Evolutionary conservation across 139 green algal genomes (phyloP).

Genomic region (Chlorella sp.): DNA sequence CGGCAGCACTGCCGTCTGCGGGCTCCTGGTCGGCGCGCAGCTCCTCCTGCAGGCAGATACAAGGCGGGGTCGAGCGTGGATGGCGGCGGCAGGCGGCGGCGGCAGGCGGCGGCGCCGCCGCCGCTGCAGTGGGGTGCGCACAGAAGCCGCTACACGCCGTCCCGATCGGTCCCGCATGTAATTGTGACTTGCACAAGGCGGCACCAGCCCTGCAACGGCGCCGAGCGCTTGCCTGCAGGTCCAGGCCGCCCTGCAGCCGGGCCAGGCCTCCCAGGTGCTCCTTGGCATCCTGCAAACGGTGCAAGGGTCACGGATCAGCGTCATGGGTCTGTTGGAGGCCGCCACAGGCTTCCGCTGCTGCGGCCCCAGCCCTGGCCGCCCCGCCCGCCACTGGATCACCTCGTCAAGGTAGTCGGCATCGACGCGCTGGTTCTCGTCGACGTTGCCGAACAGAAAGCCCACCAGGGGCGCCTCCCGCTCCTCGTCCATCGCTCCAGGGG

Average conservation of each 20-base stretch:
- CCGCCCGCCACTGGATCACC: neutral
- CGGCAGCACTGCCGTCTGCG: neutral
- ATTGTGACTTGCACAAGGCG: neutral
- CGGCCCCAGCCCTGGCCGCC: neutral
- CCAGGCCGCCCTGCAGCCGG: neutral
- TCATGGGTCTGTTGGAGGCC: neutral
- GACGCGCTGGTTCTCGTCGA: conserved; percentile 39
- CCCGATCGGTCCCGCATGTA: neutral
- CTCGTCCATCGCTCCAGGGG: neutral
- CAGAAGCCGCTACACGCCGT: neutral
- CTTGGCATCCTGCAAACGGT: conserved; percentile 30
- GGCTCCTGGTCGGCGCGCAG: conserved; percentile 13
- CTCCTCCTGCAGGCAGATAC: conserved; percentile 8
- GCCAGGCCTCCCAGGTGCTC: conserved; percentile 37
- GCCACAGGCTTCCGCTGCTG: neutral
- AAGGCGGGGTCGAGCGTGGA: neutral
- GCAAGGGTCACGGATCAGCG: too few relatives aligned
- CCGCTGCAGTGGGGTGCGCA: neutral
- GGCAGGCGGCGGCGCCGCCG: neutral
- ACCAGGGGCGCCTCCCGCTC: neutral
- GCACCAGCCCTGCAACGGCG: neutral
- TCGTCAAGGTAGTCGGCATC: conserved; percentile 50
- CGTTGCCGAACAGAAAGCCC: conserved; percentile 46
- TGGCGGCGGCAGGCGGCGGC: neutral
- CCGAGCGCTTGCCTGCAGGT: conserved; percentile 2